These are phyloP conservation scores for Hypericum perforatum DNA, from an alignment of 345 rosid species.

Conservation along the genomic window DNA sequence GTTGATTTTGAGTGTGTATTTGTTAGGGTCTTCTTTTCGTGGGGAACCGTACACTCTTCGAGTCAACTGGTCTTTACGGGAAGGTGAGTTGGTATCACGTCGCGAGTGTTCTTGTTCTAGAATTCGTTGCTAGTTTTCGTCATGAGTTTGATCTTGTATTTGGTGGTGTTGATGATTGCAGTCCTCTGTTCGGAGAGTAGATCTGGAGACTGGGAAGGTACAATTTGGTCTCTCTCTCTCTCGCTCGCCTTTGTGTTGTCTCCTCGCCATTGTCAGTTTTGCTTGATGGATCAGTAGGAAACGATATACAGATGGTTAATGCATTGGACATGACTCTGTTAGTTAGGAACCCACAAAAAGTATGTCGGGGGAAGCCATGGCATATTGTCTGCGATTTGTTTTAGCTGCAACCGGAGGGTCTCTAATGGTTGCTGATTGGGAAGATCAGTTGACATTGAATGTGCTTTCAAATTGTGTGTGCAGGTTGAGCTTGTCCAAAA, in stretches of 20 bases:
- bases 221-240: constrained; percentile 2
- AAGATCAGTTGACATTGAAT: background rate
- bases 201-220: constrained; percentile 76
- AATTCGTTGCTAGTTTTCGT: constrained; percentile 4
- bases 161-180: constrained; percentile 19
- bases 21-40: constrained; percentile 81
- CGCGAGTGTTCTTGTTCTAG: background rate
- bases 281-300: too few relatives aligned
- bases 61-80: constrained; percentile 73
- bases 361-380: too few relatives aligned
- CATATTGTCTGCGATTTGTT: too few relatives aligned
- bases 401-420: too few relatives aligned
- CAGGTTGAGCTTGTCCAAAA: constrained; percentile 52
- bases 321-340: too few relatives aligned
- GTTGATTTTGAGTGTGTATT: background rate
- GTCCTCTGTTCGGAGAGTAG: constrained; percentile 83
- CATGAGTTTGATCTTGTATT: background rate
- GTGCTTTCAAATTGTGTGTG: background rate
- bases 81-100: constrained; percentile 24
- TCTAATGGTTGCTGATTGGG: too few relatives aligned
- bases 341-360: too few relatives aligned
- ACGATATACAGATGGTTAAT: too few relatives aligned
- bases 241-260: too few relatives aligned
- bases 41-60: constrained; percentile 58
- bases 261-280: too few relatives aligned